These are phyloP conservation scores for Durotheca rogersii DNA, from an alignment of 495 filamentous ascomycete species.

Conservation along the genomic window DNA sequence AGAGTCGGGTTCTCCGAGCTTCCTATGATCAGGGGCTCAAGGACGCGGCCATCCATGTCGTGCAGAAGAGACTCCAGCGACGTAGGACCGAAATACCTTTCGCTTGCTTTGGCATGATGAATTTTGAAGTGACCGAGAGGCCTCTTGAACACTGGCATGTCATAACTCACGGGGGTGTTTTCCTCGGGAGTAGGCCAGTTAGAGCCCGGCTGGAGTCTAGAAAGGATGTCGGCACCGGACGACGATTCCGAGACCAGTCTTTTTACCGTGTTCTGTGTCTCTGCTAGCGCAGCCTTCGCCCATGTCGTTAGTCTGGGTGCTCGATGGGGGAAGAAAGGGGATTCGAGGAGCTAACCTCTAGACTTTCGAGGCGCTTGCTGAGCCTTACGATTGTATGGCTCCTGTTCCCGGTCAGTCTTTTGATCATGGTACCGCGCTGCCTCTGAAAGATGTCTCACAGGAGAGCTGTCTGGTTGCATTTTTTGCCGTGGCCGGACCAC, in stretches of 20 bases:
- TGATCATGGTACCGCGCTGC: not conserved
- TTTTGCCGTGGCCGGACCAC: constrained; percentile 24
- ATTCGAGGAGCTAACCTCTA: constrained; percentile 8
- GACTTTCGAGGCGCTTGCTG: constrained; percentile 12
- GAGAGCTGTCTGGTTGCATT: constrained; percentile 18
- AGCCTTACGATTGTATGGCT: constrained; percentile 22
- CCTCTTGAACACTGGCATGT: constrained; percentile 8
- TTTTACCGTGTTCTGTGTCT: constrained; percentile 18
- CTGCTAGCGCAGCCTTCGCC: constrained; percentile 9
- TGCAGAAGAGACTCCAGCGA: constrained; percentile 15
- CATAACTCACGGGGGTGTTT: not conserved
- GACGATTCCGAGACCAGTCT: constrained; percentile 5
- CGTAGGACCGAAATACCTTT: constrained; percentile 16
- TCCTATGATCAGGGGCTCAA: constrained; percentile 5
- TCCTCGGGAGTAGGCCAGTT: constrained; percentile 17
- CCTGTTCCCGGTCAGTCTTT: constrained; percentile 2
- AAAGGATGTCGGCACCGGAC: not conserved
- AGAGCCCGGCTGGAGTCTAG: not conserved
- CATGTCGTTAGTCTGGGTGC: not conserved
- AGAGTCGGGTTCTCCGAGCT: constrained; percentile 1
- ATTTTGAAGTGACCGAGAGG: constrained; percentile 15
- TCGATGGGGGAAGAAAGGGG: not conserved
- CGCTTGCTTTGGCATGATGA: constrained; percentile 2
- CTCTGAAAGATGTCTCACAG: constrained; percentile 1
- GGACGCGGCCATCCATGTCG: constrained; percentile 7